Evolutionary conservation across 164 flowering plant genomes (phyloP), one percentile per base, ranked within the genome.

Genomic region (Annona squamosa): DNA sequence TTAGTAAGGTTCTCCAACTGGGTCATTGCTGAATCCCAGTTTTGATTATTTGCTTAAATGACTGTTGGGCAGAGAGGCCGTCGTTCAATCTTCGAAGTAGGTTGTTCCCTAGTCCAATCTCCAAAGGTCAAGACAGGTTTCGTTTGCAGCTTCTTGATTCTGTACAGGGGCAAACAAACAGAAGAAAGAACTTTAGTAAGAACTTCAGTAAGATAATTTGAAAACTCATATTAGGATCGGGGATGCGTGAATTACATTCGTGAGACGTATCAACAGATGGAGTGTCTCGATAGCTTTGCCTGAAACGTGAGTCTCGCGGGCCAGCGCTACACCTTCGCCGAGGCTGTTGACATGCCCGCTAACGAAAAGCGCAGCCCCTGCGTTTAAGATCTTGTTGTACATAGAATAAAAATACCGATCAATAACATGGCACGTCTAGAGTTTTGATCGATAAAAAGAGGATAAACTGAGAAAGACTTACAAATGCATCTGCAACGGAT

Each of bases 401-500:
- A 74, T 26, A 4, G 2, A 69, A 64, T 16, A 65, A 70, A 6
- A 47, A 5, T 19, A 61, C 46, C 47, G 1, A 19, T 44, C 26
- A 65, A 65, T 4, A 4, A 26, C 61, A 0, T 56, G 16, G 37
- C 37, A 3, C 12, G 61, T 56, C 61, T 56, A 56, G 2, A 16
- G 1, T 2, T 13, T 6, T 63, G 37, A 42, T 13, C 26, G 3
- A 63, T 1, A 63, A 1, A 5, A 5, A 18, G 6, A 12, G 4
- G 17, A 10, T 7, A 46, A 3, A 43, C 5, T 16, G 17, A n/a
- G 46, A 71, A 48, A 48, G 17, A 19, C 91, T 84, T 81, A 93
- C 99, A 59, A 95, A 69, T 70, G 99, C 94, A 86, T 95, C 92
- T 3, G 99, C 97, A 52, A 93, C 82, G 12, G 92, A 26, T 63